These are phyloP conservation scores for Moricandia arvensis DNA, from an alignment of 345 rosid species.

Conservation along the genomic window DNA sequence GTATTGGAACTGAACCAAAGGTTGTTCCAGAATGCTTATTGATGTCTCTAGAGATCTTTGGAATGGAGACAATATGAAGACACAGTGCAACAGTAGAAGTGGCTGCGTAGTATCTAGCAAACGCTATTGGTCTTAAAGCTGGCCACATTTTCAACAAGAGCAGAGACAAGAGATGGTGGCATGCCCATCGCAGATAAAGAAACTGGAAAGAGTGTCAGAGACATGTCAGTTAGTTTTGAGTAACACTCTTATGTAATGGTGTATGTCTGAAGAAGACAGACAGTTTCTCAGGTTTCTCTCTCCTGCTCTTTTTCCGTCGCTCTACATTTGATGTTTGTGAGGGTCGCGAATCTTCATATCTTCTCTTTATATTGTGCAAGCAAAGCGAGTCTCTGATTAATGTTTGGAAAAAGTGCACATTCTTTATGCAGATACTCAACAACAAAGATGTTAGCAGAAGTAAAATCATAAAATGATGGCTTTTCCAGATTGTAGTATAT, in stretches of 20 bases:
- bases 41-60: background rate
- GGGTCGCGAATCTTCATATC: too few species aligned
- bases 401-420: too few species aligned
- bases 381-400: too few species aligned
- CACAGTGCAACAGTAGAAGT: conserved; percentile 1
- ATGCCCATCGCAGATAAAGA: background rate
- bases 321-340: too few species aligned
- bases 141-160: conserved; percentile 1
- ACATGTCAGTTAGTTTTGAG: background rate
- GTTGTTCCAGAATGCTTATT: background rate
- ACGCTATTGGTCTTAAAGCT: conserved; percentile 13
- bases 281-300: background rate
- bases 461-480: too few species aligned
- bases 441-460: too few species aligned
- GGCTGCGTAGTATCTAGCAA: conserved; percentile 18
- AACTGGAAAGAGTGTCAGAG: background rate
- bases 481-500: too few species aligned
- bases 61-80: conserved; percentile 22
- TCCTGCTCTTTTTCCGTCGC: too few species aligned
- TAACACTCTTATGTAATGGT: background rate
- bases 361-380: too few species aligned
- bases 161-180: background rate
- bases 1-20: background rate
- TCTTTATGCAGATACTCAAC: too few species aligned
- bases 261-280: background rate